Evolutionary conservation across 805 yeast genomes (phyloP).

Genomic region (Cyberlindnera xishuangbannaensis): DNA sequence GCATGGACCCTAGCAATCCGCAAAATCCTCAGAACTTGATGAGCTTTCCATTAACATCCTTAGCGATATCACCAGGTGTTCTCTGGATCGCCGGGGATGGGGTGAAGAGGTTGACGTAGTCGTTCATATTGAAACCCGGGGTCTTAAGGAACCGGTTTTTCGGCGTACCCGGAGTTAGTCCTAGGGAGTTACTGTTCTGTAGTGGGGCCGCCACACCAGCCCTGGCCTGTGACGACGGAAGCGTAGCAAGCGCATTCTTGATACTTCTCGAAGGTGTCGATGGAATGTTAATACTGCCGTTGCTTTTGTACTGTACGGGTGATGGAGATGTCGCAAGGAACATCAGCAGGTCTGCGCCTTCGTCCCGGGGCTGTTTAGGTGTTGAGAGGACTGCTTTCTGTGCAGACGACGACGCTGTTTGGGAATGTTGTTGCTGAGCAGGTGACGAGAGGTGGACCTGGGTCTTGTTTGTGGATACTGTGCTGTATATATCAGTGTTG

Average conservation of each 20-base stretch:
- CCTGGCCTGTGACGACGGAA: conserved; percentile 12
- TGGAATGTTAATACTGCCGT: conserved; percentile 12
- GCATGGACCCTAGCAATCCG: too few species aligned
- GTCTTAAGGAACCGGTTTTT: conserved; percentile 34
- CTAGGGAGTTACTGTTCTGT: conserved; percentile 10
- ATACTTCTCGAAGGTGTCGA: conserved; percentile 19
- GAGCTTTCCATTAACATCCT: conserved; percentile 24
- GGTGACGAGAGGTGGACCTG: conserved; percentile 19
- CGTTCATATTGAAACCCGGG: conserved; percentile 76
- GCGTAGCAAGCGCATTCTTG: conserved; percentile 5
- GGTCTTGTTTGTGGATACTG: conserved; percentile 25
- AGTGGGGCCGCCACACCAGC: conserved; percentile 2
- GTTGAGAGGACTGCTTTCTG: conserved; percentile 18
- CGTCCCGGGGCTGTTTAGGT: conserved; percentile 32
- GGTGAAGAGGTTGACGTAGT: conserved; percentile 72
- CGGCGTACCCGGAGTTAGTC: conserved; percentile 25
- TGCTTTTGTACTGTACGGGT: conserved; percentile 31
- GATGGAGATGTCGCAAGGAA: conserved; percentile 82
- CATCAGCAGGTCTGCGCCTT: conserved; percentile 79
- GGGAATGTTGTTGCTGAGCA: too few species aligned
- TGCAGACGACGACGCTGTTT: too few species aligned
- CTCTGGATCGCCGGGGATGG: conserved; percentile 51
- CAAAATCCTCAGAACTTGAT: conserved; percentile 22
- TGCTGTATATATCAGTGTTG: conserved; percentile 21
- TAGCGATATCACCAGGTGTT: conserved; percentile 31